A percentile compares a stretch with the other conserved stretches of the same genome.
Evolutionary conservation across 1,284 basidiomycete genomes (phyloP).

Genomic region (Trametes versicolor): DNA sequence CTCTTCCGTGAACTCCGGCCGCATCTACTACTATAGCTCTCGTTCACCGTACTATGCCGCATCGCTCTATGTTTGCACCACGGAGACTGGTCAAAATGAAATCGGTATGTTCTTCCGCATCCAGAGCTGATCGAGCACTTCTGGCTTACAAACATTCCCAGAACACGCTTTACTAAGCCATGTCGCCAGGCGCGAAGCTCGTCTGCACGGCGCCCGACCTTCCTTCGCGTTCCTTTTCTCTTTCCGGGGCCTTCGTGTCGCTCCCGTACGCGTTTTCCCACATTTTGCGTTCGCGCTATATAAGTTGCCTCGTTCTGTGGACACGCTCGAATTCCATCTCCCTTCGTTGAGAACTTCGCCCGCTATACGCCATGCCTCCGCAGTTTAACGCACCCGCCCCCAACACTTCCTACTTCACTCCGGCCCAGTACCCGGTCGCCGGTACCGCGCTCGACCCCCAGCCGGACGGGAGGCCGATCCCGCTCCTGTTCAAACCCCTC

Average conservation of each 20-base stretch:
- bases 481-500: constrained; percentile 72
- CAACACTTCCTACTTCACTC: constrained; percentile 61
- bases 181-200: not conserved
- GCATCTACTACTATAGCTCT: too few relatives aligned
- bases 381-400: constrained; percentile 35
- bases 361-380: constrained; percentile 4
- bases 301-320: not conserved
- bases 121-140: too few relatives aligned
- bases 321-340: not conserved
- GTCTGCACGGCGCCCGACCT: not conserved
- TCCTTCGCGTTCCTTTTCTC: not conserved
- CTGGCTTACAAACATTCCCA: not conserved
- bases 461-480: constrained; percentile 44
- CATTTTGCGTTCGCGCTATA: not conserved
- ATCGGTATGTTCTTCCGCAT: too few relatives aligned
- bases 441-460: constrained; percentile 59
- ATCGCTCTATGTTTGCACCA: too few relatives aligned
- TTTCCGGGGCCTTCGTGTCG: not conserved
- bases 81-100: too few relatives aligned
- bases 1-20: too few relatives aligned
- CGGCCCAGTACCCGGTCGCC: constrained; percentile 58
- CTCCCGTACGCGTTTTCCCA: not conserved
- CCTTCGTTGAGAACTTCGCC: not conserved
- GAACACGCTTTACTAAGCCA: constrained; percentile 5
- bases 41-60: too few relatives aligned